A percentile compares a stretch with the other conserved stretches of the same genome.
These are phyloP conservation scores for Claviceps pazoutovae DNA, from an alignment of 2,329 filamentous ascomycete species.

Conservation along the genomic window DNA sequence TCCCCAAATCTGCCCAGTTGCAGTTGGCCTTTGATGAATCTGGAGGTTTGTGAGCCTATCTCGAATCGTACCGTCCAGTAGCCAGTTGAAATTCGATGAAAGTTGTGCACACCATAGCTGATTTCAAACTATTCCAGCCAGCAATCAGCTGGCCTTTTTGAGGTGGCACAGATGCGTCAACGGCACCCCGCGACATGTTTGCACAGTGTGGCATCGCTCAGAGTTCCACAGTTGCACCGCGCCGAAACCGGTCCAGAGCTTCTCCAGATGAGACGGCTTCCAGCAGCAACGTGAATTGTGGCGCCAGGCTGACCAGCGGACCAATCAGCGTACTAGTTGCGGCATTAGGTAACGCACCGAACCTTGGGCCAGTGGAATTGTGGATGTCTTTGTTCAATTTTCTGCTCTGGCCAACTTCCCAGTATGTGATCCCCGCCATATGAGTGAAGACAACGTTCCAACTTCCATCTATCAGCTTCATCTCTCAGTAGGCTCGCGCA, in stretches of 20 bases:
- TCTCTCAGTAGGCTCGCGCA: background rate
- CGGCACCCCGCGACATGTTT: background rate
- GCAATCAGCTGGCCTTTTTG: no score
- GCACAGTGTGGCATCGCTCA: background rate
- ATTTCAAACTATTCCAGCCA: no score
- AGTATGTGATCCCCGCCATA: background rate
- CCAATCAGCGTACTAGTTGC: background rate
- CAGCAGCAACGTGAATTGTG: background rate
- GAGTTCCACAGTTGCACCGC: background rate
- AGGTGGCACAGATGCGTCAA: no score
- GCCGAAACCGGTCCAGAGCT: background rate
- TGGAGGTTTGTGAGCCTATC: no score
- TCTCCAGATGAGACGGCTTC: background rate
- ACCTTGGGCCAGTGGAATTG: background rate
- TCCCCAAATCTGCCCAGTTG: no score
- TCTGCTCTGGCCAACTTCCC: background rate
- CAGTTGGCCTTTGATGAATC: no score
- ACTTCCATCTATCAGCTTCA: background rate
- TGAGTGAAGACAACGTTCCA: background rate
- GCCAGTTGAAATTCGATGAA: no score
- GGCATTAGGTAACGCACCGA: background rate
- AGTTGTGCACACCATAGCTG: no score
- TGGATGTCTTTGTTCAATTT: background rate
- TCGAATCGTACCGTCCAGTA: no score
- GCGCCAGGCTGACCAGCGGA: background rate